These are phyloP conservation scores for Hygrophoropsis aurantiaca DNA, from an alignment of 768 basidiomycete species.

Conservation along the genomic window DNA sequence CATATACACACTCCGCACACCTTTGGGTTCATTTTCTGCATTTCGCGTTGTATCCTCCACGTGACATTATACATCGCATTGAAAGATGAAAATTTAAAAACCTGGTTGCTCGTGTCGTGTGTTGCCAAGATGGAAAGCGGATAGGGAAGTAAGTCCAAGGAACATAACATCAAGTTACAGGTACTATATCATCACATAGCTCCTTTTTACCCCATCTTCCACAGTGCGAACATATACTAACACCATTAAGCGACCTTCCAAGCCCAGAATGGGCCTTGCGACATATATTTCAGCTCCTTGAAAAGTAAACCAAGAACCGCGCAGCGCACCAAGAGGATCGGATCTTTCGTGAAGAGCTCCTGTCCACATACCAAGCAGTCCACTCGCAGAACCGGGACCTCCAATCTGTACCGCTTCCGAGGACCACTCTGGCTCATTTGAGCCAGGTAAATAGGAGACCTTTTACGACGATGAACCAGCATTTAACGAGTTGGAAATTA, in stretches of 20 bases:
- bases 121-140: too few relatives aligned
- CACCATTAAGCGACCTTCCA: slow-evolving; percentile 44
- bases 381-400: slow-evolving; percentile 49
- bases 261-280: slow-evolving; percentile 41
- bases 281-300: neutral
- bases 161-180: too few relatives aligned
- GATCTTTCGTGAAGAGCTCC: slow-evolving; percentile 44
- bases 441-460: slow-evolving; percentile 31
- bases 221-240: too few relatives aligned
- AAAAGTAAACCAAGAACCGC: neutral
- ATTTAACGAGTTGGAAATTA: too few relatives aligned
- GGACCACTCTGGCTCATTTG: slow-evolving; percentile 45
- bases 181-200: too few relatives aligned
- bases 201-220: too few relatives aligned
- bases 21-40: neutral
- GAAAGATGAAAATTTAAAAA: too few relatives aligned
- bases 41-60: slow-evolving; percentile 13
- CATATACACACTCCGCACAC: neutral
- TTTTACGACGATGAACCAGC: too few relatives aligned
- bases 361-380: slow-evolving; percentile 58
- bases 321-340: slow-evolving; percentile 42
- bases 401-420: slow-evolving; percentile 61
- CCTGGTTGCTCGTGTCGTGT: too few relatives aligned
- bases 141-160: too few relatives aligned
- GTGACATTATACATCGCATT: too few relatives aligned